Evolutionary conservation across 495 filamentous ascomycete genomes (phyloP).

Genomic region (Neurospora sp.): DNA sequence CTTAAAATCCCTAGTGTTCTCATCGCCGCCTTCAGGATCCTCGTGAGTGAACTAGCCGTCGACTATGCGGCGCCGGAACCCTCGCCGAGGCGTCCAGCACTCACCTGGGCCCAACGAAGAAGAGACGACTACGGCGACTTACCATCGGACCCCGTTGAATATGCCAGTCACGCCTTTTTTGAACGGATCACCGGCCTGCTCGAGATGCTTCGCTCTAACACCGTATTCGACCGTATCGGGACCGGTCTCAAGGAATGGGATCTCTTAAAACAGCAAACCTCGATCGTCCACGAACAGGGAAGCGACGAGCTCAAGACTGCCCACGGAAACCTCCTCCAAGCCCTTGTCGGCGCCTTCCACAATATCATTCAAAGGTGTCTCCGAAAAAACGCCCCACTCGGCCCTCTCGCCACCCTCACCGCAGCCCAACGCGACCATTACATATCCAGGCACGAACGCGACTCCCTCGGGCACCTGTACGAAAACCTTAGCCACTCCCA

Average conservation of each 20-base stretch:
- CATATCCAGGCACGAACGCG: slow-evolving; percentile 4
- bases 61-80: slow-evolving; percentile 49
- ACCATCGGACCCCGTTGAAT: slow-evolving; percentile 21
- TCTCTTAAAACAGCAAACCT: background rate
- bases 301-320: slow-evolving; percentile 36
- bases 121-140: slow-evolving; percentile 25
- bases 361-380: slow-evolving; percentile 7
- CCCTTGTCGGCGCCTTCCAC: slow-evolving; percentile 7
- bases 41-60: slow-evolving; percentile 43
- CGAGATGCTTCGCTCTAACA: slow-evolving; percentile 8
- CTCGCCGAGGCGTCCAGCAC: background rate
- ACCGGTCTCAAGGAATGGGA: slow-evolving; percentile 10
- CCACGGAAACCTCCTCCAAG: slow-evolving; percentile 7
- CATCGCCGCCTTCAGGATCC: slow-evolving; percentile 29
- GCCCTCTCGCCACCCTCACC: slow-evolving; percentile 1
- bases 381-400: background rate
- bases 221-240: slow-evolving; percentile 6
- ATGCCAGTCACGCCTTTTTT: slow-evolving; percentile 14
- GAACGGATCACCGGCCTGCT: slow-evolving; percentile 15
- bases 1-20: slow-evolving; percentile 26
- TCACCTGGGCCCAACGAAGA: slow-evolving; percentile 14
- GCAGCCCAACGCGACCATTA: slow-evolving; percentile 22
- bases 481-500: slow-evolving; percentile 13
- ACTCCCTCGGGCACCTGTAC: slow-evolving; percentile 9
- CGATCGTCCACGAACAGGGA: background rate